phyloP scores from a whole-genome alignment of 1,284 basidiomycete species.

The Boletellus deceptivus region DNA sequence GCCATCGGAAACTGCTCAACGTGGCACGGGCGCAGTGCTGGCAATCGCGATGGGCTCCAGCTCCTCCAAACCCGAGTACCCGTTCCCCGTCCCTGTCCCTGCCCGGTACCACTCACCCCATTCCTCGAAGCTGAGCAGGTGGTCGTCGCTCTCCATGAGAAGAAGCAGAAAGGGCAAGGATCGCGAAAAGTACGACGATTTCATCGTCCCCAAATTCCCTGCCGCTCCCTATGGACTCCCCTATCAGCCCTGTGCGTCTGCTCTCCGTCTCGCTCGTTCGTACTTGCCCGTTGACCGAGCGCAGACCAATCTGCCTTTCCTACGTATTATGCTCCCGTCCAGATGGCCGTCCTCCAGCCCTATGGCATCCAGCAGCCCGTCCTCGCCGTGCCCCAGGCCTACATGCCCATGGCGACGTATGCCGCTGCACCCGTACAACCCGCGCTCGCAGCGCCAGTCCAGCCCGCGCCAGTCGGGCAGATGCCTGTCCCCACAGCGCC shows the following conservation, averaged over 20 bases:
- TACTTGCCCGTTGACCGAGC: background rate
- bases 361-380: constrained; percentile 26
- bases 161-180: constrained; percentile 19
- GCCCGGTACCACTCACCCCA: background rate
- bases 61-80: constrained; percentile 21
- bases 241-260: constrained; percentile 23
- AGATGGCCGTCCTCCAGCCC: constrained; percentile 24
- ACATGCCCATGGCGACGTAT: constrained; percentile 22
- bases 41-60: constrained; percentile 21
- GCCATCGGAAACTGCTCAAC: background rate
- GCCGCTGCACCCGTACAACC: constrained; percentile 17
- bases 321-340: constrained; percentile 31
- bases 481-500: constrained; percentile 19
- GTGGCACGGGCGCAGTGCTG: background rate
- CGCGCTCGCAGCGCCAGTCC: constrained; percentile 4
- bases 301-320: constrained; percentile 26
- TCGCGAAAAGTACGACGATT: constrained; percentile 17
- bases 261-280: background rate
- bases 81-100: constrained; percentile 24
- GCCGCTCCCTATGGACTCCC: constrained; percentile 17
- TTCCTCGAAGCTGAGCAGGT: constrained; percentile 13
- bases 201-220: constrained; percentile 17
- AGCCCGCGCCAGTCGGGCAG: constrained; percentile 6
- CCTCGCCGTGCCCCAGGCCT: constrained; percentile 27
- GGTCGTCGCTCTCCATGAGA: constrained; percentile 16